Base-by-base conservation (phyloP, 257 asterid species). In the Rhazya stricta region DNA sequence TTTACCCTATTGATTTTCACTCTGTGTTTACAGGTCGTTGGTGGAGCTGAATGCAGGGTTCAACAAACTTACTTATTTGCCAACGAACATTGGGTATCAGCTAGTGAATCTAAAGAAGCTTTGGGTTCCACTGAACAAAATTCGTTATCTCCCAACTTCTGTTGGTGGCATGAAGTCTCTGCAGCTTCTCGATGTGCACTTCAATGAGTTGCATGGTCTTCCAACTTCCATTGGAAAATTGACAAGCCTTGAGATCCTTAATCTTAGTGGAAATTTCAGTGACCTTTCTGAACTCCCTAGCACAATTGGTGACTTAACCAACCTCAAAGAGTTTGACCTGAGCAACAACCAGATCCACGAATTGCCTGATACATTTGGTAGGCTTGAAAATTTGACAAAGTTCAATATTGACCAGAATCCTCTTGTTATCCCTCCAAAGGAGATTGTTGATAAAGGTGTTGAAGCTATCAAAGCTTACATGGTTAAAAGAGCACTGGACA, bases 341-440 rank as follows among this genome's bases (percentile, higher is more conserved):
- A 90, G 98, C 88, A 92, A 94, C 89, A 92, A 94, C 81, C 98
- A 94, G 92, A 89, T 94, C 74, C 94, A 80, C 39, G 89, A 86
- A 46, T 70, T 94, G 81, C 98, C 99, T 4, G 85, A 88, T 76
- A 80, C 85, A 77, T 86, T 94, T 79, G 92, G 93, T 32, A 84
- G 82, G 72, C 95, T 91, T 56, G 79, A 85, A 43, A 87, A 80
- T 53, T 82, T 91, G 61, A 84, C 73, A 6, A 86, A 84, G 86
- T 90, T 91, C 6, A 89, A 89, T 42, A 78, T 91, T 30, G 97
- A 92, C 37, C 88, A 91, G 50, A 94, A 94, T 86, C 98, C 98
- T 73, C 93, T 94, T 67, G 84, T 53, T 19, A 67, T 88, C 9
- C 98, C 98, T 45, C 97, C 98, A 16, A 85, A 84, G 85, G 96